Base-by-base conservation (phyloP, 1,284 basidiomycete genomes). In the Inonotus obliquus region DNA sequence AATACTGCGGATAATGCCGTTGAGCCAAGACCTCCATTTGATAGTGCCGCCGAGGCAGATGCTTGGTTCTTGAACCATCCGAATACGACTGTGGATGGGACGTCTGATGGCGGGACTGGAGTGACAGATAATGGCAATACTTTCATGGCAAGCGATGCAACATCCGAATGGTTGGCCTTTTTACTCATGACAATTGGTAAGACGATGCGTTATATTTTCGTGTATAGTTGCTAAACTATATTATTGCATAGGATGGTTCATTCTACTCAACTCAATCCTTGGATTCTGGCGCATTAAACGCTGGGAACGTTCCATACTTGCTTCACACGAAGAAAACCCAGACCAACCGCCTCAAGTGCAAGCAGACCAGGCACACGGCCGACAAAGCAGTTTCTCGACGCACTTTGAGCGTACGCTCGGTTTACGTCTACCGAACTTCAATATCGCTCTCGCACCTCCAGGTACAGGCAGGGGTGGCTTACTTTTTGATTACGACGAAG, bases 221-320 rank as follows among this genome's bases (percentile, higher is more conserved):
- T 14, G 14, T 10, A 52, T 5, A 3, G n/a, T 14, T 35, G 25
- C 47, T 49, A 49, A 52, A 0, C 19, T 52, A 21, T 32, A n/a
- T 17, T 27, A 25, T 6, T 13, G 10, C 56, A 14, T 63, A 81
- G 92, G 95, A 1, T 97, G 94, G 94, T 96, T 97, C 76, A 80
- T 96, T 61, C 82, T 98, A 27, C 79, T 96, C 54, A 96, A 92
- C 1, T 91, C 89, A 19, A 70, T 96, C 10, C 87, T 97, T 52
- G 89, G 91, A 32, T 97, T 91, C 78, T 96, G 92, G 91, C 85
- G 94, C 53, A 92, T 96, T 61, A 95, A 95, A 73, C 85, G 92
- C 48, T 92, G 89, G 90, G 90, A 92, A 71, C 78, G 82, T 61
- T 83, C 86, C 21, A 87, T 92, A 60, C 77, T 92, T 29, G 78